Evolutionary conservation across 306 rosid genomes (phyloP).

Genomic region (Medicago arabica): DNA sequence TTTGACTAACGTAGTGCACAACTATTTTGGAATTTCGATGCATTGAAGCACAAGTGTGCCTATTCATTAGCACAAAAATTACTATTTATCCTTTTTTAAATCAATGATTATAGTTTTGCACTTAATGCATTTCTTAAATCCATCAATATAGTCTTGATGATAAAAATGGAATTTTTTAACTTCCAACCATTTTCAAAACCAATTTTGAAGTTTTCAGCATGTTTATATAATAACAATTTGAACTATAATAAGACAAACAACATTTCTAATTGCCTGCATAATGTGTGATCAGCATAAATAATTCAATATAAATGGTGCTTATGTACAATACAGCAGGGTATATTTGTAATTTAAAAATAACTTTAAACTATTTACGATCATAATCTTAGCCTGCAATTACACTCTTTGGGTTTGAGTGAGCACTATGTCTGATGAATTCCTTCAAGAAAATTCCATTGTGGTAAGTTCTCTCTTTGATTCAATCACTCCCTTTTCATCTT

Average conservation of each 20-base stretch:
- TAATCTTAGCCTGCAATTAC: not conserved
- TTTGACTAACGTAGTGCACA: no score
- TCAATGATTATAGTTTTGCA: not conserved
- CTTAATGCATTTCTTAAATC: not conserved
- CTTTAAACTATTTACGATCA: not conserved
- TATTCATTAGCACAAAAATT: no score
- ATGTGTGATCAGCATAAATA: not conserved
- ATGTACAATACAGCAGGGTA: not conserved
- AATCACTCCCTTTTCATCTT: slow-evolving; percentile 15
- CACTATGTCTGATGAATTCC: slow-evolving; percentile 57
- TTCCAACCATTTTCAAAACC: not conserved
- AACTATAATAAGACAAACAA: no score
- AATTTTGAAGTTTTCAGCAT: not conserved
- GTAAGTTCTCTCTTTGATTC: slow-evolving; percentile 49
- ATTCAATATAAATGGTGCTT: no score
- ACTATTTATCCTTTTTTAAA: no score
- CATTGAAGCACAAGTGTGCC: no score
- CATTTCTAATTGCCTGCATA: no score
- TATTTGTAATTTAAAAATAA: not conserved
- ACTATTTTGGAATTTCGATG: no score
- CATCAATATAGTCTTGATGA: not conserved
- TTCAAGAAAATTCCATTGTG: slow-evolving; percentile 53
- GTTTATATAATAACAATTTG: not conserved
- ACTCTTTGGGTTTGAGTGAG: not conserved
- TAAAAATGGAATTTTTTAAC: not conserved